phyloP scores from a whole-genome alignment of 441 rosid species.

The Pelargonium fulgidum region DNA sequence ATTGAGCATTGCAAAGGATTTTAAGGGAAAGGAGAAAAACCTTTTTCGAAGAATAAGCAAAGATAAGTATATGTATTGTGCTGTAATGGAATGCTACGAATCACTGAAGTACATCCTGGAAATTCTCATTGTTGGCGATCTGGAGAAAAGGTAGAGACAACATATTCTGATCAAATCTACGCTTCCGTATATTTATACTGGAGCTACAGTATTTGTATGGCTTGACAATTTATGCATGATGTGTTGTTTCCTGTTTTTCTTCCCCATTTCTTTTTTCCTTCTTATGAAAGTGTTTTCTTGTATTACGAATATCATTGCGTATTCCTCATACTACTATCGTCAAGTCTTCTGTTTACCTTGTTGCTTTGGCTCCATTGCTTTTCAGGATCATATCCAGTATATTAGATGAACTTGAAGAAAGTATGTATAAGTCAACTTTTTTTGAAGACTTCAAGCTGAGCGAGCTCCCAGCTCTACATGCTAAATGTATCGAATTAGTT shows the following conservation, averaged over 20 bases:
- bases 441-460: slow-evolving; percentile 72
- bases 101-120: slow-evolving; percentile 77
- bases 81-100: slow-evolving; percentile 83
- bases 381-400: slow-evolving; percentile 56
- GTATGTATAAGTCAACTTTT: slow-evolving; percentile 59
- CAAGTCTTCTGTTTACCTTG: slow-evolving; percentile 13
- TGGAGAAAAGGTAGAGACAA: slow-evolving; percentile 65
- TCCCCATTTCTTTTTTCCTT: slow-evolving; percentile 11
- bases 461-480: slow-evolving; percentile 62
- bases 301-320: background rate
- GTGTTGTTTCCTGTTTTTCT: background rate
- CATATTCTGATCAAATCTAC: slow-evolving; percentile 9
- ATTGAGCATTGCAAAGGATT: slow-evolving; percentile 78
- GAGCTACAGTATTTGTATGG: slow-evolving; percentile 3
- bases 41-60: slow-evolving; percentile 66
- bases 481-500: slow-evolving; percentile 58
- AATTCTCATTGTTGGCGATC: slow-evolving; percentile 68
- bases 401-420: slow-evolving; percentile 64
- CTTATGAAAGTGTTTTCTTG: background rate
- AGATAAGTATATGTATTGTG: slow-evolving; percentile 83
- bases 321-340: slow-evolving; percentile 11
- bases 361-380: slow-evolving; percentile 18
- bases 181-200: slow-evolving; percentile 9
- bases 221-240: slow-evolving; percentile 4
- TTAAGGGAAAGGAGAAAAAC: slow-evolving; percentile 55